Evolutionary conservation across 768 basidiomycete genomes (phyloP), one percentile per base, ranked within the genome.

Genomic region (Lepiota brunneoincarnata): DNA sequence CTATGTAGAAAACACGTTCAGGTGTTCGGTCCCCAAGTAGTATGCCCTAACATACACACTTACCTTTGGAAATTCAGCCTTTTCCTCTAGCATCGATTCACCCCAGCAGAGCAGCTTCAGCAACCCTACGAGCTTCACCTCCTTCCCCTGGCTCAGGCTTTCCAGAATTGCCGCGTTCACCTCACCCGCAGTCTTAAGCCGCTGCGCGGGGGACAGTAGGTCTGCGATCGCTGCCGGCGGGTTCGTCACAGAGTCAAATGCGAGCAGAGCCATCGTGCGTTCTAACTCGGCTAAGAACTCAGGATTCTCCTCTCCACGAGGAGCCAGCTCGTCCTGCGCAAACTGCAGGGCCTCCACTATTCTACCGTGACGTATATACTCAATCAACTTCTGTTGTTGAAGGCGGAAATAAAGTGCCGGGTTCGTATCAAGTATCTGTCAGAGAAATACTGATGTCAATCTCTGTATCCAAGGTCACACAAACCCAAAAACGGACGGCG

Each of bases 131-230:
- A 98, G 72, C 71, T 96, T 97, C 53, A 95, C 91, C 67, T 96
- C 91, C 66, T 89, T 89, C 0, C 93, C 93, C 63, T 98, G 92
- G 60, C 93, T 90, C 58, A 93, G 75, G 63, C 88, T 90, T 63
- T 94, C 91, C 65, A 99, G 73, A 51, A 99, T 96, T 28, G 96
- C 95, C 1, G 91, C 89, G 65, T 99, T 99, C 66, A 98, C 86
- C 72, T 96, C 93, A 18, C 89, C 86, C 1, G 95, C 95, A n/a
- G 95, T 96, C 72, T 89, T 90, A 82, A 92, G 81, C 46, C 96
- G 80, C 67, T 98, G 94, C 18, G 84, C 86, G 26, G 91, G 88
- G 24, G 88, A 87, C 65, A 98, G 71, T 50, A 98, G 74, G 51
- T 93, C 86, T 17, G 83, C 76, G 60, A 97, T 92, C 39, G 77